These are phyloP conservation scores for Chamaenerion angustifolium DNA, from an alignment of 345 rosid species.

Conservation along the genomic window DNA sequence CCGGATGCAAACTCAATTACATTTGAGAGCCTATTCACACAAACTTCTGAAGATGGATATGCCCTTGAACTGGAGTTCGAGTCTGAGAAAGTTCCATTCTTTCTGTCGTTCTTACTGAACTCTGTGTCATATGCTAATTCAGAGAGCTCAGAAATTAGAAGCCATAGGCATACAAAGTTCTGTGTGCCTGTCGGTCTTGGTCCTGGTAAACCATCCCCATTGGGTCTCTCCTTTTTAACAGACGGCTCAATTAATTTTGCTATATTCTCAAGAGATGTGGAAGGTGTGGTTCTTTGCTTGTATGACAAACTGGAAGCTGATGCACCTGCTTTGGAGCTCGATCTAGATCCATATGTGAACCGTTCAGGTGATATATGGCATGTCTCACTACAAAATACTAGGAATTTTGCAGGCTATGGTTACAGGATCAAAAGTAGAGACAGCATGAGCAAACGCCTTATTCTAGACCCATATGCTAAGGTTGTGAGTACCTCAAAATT, in stretches of 20 bases:
- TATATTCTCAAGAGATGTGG: conserved; percentile 47
- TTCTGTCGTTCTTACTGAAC: conserved; percentile 64
- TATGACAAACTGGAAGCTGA: conserved; percentile 36
- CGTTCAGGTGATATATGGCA: conserved; percentile 87
- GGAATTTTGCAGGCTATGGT: conserved; percentile 45
- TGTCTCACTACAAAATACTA: conserved; percentile 40
- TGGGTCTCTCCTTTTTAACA: conserved; percentile 58
- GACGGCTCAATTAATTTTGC: conserved; percentile 68
- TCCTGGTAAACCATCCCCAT: conserved; percentile 53
- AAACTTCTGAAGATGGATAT: conserved; percentile 24
- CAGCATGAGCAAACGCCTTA: conserved; percentile 7
- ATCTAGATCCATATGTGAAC: conserved; percentile 77
- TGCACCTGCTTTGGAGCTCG: conserved; percentile 73
- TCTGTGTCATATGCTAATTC: conserved; percentile 14
- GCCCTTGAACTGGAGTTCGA: conserved; percentile 58
- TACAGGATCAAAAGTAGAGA: conserved; percentile 40
- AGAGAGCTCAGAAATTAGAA: conserved; percentile 35
- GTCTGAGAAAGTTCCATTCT: conserved; percentile 50
- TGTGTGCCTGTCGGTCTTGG: conserved; percentile 73
- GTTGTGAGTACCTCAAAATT: conserved; percentile 19
- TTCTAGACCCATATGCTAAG: conserved; percentile 79
- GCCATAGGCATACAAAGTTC: conserved; percentile 40
- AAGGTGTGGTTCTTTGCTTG: conserved; percentile 52
- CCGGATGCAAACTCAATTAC: conserved; percentile 28
- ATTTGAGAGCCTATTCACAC: conserved; percentile 32